phyloP scores from a whole-genome alignment of 2,329 filamentous ascomycete species.

The Penicillium frequentans region DNA sequence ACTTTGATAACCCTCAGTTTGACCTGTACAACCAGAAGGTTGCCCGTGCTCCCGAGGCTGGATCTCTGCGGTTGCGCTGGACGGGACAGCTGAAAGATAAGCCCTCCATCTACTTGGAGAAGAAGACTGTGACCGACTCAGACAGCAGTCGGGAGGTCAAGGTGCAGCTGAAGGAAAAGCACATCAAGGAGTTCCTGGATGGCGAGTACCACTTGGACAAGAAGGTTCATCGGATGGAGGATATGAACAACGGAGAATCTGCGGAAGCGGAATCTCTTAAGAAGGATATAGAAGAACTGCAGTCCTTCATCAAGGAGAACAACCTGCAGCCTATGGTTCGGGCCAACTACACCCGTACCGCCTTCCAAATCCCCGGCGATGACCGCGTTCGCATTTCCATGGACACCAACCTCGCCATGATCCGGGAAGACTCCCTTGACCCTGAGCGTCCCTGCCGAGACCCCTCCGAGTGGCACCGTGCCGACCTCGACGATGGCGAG shows the following conservation, averaged over 20 bases:
- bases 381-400: constrained; percentile 88
- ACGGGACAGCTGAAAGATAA: constrained; percentile 78
- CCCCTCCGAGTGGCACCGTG: constrained; percentile 84
- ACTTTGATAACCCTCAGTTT: constrained; percentile 89
- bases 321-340: constrained; percentile 80
- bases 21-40: constrained; percentile 85
- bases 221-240: constrained; percentile 77
- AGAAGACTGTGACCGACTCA: constrained; percentile 79
- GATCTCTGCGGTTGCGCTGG: constrained; percentile 86
- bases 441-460: constrained; percentile 82
- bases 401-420: constrained; percentile 88
- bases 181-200: constrained; percentile 81
- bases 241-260: constrained; percentile 67
- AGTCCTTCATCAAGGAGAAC: constrained; percentile 74
- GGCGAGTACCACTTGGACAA: constrained; percentile 93
- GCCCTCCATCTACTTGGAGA: constrained; percentile 82
- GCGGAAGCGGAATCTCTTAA: constrained; percentile 69
- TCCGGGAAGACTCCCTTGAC: constrained; percentile 74
- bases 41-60: constrained; percentile 69
- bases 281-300: constrained; percentile 71
- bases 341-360: constrained; percentile 90
- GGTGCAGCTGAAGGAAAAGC: constrained; percentile 90
- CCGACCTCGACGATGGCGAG: constrained; percentile 78
- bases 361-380: constrained; percentile 94
- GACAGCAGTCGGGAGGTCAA: constrained; percentile 76